phyloP scores from a whole-genome alignment of 208 protist genomes.

The Crithidia fasciculata region DNA sequence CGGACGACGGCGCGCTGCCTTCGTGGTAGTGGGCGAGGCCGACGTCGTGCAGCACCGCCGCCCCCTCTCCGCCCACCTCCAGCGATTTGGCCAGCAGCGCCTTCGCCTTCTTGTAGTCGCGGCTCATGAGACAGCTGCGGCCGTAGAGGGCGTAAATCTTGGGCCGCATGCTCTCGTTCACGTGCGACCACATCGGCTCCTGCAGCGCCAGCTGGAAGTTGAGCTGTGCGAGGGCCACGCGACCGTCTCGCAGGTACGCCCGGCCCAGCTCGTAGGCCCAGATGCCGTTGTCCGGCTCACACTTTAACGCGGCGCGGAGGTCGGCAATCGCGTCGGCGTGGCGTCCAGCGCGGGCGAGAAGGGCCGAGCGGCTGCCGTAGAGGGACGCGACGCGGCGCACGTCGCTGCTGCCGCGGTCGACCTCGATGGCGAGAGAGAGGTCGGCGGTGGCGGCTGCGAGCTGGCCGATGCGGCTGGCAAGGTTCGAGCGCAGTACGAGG shows the following conservation, averaged over 20 bases:
- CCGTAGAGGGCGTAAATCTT: conserved; percentile 64
- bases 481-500: conserved; percentile 53
- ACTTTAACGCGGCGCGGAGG: conserved; percentile 60
- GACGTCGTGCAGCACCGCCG: conserved; percentile 69
- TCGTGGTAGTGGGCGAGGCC: conserved; percentile 80
- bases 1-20: conserved; percentile 46
- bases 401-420: conserved; percentile 62
- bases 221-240: conserved; percentile 46
- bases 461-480: conserved; percentile 38
- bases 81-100: conserved; percentile 50
- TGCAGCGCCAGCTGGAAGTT: conserved; percentile 50
- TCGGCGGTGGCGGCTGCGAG: conserved; percentile 57
- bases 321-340: conserved; percentile 69
- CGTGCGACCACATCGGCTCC: conserved; percentile 49
- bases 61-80: conserved; percentile 67
- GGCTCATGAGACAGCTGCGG: conserved; percentile 41
- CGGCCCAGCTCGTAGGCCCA: conserved; percentile 84
- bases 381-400: conserved; percentile 51
- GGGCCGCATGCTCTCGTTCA: conserved; percentile 33
- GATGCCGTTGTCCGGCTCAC: conserved; percentile 84
- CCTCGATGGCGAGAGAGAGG: conserved; percentile 73
- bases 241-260: conserved; percentile 47
- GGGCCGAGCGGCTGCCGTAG: conserved; percentile 63
- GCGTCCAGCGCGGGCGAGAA: conserved; percentile 56
- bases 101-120: conserved; percentile 49